Conservation (phyloP, 192 early-diverging fungal genomes). For the Jimgerdemannia lactiflua region DNA sequence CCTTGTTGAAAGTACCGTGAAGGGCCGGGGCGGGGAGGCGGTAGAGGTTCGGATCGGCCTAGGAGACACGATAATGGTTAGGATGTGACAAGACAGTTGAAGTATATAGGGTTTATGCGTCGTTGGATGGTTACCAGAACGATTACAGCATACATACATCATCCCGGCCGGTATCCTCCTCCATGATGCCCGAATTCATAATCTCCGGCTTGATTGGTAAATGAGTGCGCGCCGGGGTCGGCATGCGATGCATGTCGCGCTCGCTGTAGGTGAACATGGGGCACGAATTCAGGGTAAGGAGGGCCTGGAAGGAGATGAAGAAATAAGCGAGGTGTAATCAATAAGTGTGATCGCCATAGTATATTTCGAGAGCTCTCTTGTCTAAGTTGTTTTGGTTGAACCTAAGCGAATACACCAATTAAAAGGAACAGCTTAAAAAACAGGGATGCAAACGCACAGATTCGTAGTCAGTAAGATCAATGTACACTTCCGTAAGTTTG, state of each 20-base stretch:
- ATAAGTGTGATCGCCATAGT: too few species aligned
- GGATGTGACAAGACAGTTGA: not conserved
- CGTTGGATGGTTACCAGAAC: not conserved
- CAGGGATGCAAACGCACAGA: not conserved
- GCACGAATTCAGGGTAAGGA: constrained; percentile 95
- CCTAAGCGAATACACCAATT: not conserved
- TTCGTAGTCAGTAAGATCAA: constrained; percentile 13
- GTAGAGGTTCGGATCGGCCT: constrained; percentile 64
- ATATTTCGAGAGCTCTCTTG: too few species aligned
- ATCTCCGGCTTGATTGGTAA: constrained; percentile 86
- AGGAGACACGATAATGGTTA: not conserved
- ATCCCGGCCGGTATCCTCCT: constrained; percentile 57
- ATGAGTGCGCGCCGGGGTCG: constrained; percentile 82
- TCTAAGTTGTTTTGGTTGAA: too few species aligned
- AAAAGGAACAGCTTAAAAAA: not conserved
- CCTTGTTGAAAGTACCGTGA: constrained; percentile 90
- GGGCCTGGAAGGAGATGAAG: constrained; percentile 53
- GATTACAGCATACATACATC: constrained; percentile 34
- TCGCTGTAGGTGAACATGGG: constrained; percentile 97
- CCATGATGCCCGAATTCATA: constrained; percentile 49
- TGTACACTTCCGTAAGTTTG: constrained; percentile 76
- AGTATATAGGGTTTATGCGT: constrained; percentile 4
- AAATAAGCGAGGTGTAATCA: not conserved
- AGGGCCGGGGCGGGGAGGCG: constrained; percentile 87
- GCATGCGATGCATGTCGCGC: constrained; percentile 88